phyloP scores from a whole-genome alignment of 306 rosid species.

The Malus asiatica region DNA sequence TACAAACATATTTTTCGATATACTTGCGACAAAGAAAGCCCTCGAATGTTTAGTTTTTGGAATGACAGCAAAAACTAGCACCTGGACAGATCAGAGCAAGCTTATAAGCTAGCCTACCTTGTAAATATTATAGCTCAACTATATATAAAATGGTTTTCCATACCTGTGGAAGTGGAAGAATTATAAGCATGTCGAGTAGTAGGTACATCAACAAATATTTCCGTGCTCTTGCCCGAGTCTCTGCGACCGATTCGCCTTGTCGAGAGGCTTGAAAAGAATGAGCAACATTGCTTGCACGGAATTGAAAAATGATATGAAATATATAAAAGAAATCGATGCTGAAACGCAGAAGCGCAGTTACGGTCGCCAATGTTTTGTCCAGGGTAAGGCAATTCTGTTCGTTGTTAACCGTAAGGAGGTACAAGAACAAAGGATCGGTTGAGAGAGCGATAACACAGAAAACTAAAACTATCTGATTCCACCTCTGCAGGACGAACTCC shows the following conservation, averaged over 20 bases:
- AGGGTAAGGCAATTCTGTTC: conserved; percentile 14
- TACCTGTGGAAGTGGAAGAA: conserved; percentile 28
- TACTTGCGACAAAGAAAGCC: too few species aligned
- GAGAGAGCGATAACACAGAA: conserved; percentile 19
- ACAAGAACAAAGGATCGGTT: conserved; percentile 30
- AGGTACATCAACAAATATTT: background rate
- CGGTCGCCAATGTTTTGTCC: background rate
- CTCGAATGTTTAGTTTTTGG: background rate
- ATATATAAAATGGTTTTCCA: background rate
- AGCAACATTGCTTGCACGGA: background rate
- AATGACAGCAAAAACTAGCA: background rate
- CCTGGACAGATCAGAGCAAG: conserved; percentile 7
- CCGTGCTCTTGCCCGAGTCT: background rate
- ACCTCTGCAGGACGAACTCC: background rate
- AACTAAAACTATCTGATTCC: conserved; percentile 20
- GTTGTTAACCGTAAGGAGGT: conserved; percentile 20
- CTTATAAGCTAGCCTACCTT: background rate
- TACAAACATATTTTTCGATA: background rate
- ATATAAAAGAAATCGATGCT: background rate
- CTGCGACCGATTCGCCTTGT: too few species aligned
- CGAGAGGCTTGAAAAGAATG: background rate
- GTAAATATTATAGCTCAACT: too few species aligned
- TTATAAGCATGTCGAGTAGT: background rate
- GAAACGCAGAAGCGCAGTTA: background rate
- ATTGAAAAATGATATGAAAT: background rate